Conservation (phyloP, 2,329 filamentous ascomycete genomes). For the Anisogramma anomala region DNA sequence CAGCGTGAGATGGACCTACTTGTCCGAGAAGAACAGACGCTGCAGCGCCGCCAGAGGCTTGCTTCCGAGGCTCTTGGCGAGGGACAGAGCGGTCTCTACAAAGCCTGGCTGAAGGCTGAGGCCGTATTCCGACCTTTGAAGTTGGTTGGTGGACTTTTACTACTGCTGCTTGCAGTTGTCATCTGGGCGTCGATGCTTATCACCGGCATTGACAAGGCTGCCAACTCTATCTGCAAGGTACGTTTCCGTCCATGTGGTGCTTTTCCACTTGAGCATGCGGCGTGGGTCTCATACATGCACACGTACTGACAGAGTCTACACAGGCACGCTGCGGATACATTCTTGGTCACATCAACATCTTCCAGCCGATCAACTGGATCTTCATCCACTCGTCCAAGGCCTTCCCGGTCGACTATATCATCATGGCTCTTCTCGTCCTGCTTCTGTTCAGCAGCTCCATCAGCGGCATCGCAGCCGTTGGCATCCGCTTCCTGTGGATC, state of each 20-base stretch:
- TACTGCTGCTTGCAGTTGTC: conserved; percentile 62
- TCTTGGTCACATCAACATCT: conserved; percentile 73
- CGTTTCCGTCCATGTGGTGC: background rate
- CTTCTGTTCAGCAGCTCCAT: conserved; percentile 85
- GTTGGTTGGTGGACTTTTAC: conserved; percentile 68
- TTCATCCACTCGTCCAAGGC: conserved; percentile 68
- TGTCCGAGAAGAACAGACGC: conserved; percentile 79
- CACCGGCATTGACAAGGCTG: conserved; percentile 90
- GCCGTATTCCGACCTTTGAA: conserved; percentile 80
- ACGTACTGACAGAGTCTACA: background rate
- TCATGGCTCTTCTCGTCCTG: conserved; percentile 75
- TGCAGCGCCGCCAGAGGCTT: conserved; percentile 78
- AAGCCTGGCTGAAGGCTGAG: conserved; percentile 66
- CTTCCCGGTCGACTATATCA: conserved; percentile 84
- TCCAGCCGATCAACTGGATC: conserved; percentile 90
- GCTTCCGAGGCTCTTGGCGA: conserved; percentile 73
- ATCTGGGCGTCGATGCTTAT: conserved; percentile 90
- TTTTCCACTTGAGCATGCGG: background rate
- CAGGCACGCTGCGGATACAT: conserved; percentile 76
- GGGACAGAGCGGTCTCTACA: conserved; percentile 62
- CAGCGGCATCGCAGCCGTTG: conserved; percentile 71
- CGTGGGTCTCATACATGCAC: too few species aligned
- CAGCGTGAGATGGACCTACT: conserved; percentile 79
- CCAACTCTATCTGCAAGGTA: conserved; percentile 78
- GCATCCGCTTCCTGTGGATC: conserved; percentile 94